A percentile compares a stretch with the other conserved stretches of the same genome.
phyloP scores from a whole-genome alignment of 83 land plant genomes.

The Isoetes engelmannii region DNA sequence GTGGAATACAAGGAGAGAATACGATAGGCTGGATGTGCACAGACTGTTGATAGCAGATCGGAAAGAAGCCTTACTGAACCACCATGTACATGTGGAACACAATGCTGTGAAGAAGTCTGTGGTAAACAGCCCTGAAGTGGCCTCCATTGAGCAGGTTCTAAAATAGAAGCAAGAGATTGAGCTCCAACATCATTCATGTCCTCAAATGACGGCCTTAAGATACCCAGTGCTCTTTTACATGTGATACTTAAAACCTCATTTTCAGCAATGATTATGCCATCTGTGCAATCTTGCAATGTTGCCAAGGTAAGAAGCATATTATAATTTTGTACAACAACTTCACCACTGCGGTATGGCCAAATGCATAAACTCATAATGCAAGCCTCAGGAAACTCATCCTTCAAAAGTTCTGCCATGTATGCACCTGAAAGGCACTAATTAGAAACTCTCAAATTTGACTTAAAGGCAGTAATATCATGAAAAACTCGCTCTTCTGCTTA shows the following conservation, averaged over 20 bases:
- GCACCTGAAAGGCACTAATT: conserved; percentile 17
- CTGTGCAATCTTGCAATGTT: conserved; percentile 20
- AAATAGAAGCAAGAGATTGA: conserved; percentile 28
- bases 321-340: conserved; percentile 38
- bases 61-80: conserved; percentile 24
- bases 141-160: conserved; percentile 29
- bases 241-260: conserved; percentile 24
- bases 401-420: conserved; percentile 27
- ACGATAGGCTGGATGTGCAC: conserved; percentile 40
- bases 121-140: background rate
- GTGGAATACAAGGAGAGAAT: conserved; percentile 29
- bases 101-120: background rate
- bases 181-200: conserved; percentile 39
- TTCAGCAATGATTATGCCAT: conserved; percentile 28
- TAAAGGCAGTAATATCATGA: too few relatives aligned
- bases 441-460: too few relatives aligned
- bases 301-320: conserved; percentile 32
- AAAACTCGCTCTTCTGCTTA: background rate
- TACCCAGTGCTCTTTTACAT: conserved; percentile 26
- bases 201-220: conserved; percentile 34
- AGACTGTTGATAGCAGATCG: conserved; percentile 27
- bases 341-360: conserved; percentile 39
- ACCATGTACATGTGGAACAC: conserved; percentile 16
- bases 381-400: conserved; percentile 35
- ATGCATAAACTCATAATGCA: conserved; percentile 30